A percentile compares a stretch with the other conserved stretches of the same genome.
Conservation (phyloP, 2,329 filamentous ascomycete species). For the Trichophyton benhamiae region DNA sequence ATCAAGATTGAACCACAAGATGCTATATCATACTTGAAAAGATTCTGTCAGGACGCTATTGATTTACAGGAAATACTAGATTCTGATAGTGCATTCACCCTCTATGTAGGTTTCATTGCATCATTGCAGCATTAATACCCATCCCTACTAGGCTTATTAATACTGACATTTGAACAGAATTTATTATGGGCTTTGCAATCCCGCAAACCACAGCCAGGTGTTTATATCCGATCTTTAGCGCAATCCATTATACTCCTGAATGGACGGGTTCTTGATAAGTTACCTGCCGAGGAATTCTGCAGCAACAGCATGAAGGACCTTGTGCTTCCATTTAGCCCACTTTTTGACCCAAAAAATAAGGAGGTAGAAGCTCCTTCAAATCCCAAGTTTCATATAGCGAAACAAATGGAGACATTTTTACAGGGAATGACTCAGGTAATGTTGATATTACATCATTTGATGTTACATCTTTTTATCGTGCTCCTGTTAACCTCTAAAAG, state of each 20-base stretch:
- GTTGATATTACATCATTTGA: background rate
- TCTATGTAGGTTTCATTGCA: slow-evolving; percentile 44
- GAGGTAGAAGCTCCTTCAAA: slow-evolving; percentile 62
- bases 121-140: background rate
- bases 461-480: background rate
- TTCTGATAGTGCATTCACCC: slow-evolving; percentile 55
- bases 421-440: slow-evolving; percentile 39
- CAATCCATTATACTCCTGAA: slow-evolving; percentile 64
- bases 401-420: slow-evolving; percentile 59
- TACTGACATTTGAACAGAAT: slow-evolving; percentile 9
- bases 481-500: slow-evolving; percentile 29
- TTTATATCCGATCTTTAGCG: slow-evolving; percentile 70
- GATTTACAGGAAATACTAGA: slow-evolving; percentile 57
- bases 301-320: slow-evolving; percentile 70
- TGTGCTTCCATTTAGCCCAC: slow-evolving; percentile 56
- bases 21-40: slow-evolving; percentile 56
- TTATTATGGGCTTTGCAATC: slow-evolving; percentile 26
- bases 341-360: slow-evolving; percentile 64
- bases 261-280: slow-evolving; percentile 54
- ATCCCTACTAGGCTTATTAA: background rate
- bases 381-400: slow-evolving; percentile 58
- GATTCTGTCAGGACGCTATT: slow-evolving; percentile 58
- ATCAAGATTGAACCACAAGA: slow-evolving; percentile 63
- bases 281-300: slow-evolving; percentile 61
- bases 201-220: slow-evolving; percentile 67